Conservation (phyloP, 2,329 filamentous ascomycete genomes). For the Clathrospora elynae region DNA sequence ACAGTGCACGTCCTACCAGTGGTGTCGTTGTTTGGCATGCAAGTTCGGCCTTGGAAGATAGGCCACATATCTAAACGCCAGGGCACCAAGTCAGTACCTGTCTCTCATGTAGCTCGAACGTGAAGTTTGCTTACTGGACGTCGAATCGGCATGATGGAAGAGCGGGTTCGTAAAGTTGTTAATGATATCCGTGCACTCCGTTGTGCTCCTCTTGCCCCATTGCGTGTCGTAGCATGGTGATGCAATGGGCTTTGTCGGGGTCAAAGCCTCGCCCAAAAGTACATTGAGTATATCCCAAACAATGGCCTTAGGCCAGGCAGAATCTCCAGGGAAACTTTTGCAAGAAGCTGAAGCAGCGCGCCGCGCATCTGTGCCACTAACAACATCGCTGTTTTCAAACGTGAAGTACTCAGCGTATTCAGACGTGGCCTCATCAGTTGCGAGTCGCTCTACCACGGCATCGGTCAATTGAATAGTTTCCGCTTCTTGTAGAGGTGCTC, state of each 20-base stretch:
- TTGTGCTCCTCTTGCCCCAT: constrained; percentile 15
- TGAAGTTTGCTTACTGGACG: constrained; percentile 5
- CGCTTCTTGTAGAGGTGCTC: constrained; percentile 7
- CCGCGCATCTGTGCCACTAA: not conserved
- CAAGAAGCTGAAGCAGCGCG: constrained; percentile 9
- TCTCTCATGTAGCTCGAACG: no score
- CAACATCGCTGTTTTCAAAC: constrained; percentile 1
- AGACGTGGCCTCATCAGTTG: not conserved
- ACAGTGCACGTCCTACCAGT: constrained; percentile 30
- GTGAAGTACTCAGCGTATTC: constrained; percentile 8
- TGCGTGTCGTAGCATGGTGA: constrained; percentile 24
- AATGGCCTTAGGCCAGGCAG: constrained; percentile 14
- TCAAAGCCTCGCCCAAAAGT: constrained; percentile 20
- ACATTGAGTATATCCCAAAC: constrained; percentile 23
- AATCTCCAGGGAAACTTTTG: constrained; percentile 25
- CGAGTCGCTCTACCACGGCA: constrained; percentile 2
- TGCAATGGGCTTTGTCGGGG: constrained; percentile 23
- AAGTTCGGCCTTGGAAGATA: constrained; percentile 38
- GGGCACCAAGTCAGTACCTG: no score
- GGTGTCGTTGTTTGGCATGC: constrained; percentile 29
- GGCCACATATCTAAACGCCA: constrained; percentile 23
- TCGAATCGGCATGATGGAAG: constrained; percentile 37
- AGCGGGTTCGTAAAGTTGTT: constrained; percentile 15
- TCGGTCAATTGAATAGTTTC: constrained; percentile 10
- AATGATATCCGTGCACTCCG: constrained; percentile 14